A percentile compares a stretch with the other conserved stretches of the same genome.
phyloP scores from a whole-genome alignment of 2,329 filamentous ascomycete species.

The Penicillium sp. region DNA sequence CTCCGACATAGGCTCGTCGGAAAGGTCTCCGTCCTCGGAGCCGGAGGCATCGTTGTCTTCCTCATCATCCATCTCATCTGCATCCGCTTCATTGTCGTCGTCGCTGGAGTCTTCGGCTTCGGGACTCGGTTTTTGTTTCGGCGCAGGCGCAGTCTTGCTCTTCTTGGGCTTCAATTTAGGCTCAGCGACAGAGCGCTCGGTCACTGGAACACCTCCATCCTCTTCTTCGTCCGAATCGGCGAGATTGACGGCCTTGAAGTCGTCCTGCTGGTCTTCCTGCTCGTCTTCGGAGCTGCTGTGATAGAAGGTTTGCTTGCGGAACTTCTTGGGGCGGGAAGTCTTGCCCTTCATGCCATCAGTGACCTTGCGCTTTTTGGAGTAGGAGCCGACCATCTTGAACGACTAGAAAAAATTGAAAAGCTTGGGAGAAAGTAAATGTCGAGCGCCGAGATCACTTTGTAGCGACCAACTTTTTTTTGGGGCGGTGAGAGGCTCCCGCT shows the following conservation, averaged over 20 bases:
- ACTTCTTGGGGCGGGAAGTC: constrained; percentile 52
- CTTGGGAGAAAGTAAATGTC: constrained; percentile 13
- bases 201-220: constrained; percentile 20
- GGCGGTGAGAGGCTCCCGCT: constrained; percentile 28
- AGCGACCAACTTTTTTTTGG: constrained; percentile 29
- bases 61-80: constrained; percentile 29
- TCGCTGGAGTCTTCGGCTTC: constrained; percentile 24
- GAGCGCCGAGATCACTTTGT: constrained; percentile 15
- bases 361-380: constrained; percentile 56
- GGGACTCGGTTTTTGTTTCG: constrained; percentile 18
- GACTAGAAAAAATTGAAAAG: constrained; percentile 4
- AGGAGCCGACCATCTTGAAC: constrained; percentile 39
- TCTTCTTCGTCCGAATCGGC: constrained; percentile 46
- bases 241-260: constrained; percentile 52
- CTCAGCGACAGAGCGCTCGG: constrained; percentile 10
- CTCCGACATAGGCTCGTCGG: constrained; percentile 43
- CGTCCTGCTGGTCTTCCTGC: constrained; percentile 41
- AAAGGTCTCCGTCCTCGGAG: constrained; percentile 36
- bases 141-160: constrained; percentile 8
- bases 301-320: constrained; percentile 63
- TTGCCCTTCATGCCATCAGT: constrained; percentile 59
- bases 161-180: constrained; percentile 6
- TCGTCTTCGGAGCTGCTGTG: constrained; percentile 63
- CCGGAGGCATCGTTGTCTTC: constrained; percentile 44
- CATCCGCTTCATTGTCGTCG: constrained; percentile 30